phyloP scores from a whole-genome alignment of 1,284 basidiomycete species.

The Athelia psychrophila region DNA sequence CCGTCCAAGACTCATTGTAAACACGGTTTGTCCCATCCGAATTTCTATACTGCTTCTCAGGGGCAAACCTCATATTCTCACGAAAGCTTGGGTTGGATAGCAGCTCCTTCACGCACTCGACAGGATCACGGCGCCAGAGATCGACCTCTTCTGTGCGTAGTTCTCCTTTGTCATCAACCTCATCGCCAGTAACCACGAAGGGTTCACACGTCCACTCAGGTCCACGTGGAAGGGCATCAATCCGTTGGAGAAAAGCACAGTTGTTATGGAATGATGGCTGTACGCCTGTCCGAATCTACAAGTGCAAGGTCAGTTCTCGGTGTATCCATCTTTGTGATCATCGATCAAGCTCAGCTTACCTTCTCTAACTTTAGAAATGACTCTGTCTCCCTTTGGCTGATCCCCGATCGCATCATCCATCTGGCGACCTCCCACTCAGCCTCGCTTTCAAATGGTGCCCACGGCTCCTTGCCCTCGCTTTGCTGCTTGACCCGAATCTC shows the following conservation, averaged over 20 bases:
- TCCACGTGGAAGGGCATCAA: neutral
- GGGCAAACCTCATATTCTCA: conserved; percentile 24
- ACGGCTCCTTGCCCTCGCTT: neutral
- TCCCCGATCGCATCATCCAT: neutral
- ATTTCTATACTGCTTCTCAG: conserved; percentile 27
- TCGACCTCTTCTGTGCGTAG: conserved; percentile 15
- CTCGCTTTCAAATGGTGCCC: conserved; percentile 1
- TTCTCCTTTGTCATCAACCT: conserved; percentile 16
- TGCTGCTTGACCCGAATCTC: neutral
- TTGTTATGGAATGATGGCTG: neutral
- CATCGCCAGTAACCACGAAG: conserved; percentile 22
- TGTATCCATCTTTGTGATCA: neutral
- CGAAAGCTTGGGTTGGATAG: conserved; percentile 22
- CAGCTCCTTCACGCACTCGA: conserved; percentile 19
- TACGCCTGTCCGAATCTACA: neutral
- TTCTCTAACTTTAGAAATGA: neutral
- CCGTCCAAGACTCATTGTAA: conserved; percentile 38
- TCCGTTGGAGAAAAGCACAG: neutral
- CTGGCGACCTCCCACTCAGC: neutral
- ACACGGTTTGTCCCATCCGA: conserved; percentile 14
- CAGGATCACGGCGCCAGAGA: conserved; percentile 23
- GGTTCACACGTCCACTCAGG: conserved; percentile 12
- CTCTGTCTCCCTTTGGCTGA: neutral
- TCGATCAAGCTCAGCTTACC: neutral
- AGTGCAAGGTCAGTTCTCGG: neutral